Base-by-base conservation (phyloP, 169 alveolate genomes). In the Babesia caballi region DNA sequence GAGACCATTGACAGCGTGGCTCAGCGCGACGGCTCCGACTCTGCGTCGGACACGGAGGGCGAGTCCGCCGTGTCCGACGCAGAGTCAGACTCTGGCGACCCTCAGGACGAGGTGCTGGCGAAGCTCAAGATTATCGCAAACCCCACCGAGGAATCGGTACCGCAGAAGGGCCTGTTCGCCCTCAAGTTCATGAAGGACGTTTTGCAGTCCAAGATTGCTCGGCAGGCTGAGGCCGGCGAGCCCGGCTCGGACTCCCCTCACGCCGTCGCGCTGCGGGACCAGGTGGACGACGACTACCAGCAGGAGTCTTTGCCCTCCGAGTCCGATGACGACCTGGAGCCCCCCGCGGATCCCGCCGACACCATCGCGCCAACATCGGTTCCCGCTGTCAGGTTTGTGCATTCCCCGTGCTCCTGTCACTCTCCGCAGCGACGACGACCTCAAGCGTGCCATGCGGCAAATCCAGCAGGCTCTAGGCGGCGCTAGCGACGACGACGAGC, bases 81-180 rank as follows among this genome's bases (percentile, higher is more conserved):
- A 3, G 69, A 40, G 35, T 8, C 25, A 15, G 17, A 47, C 27
- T 19, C 58, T 15, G 73, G 19, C 9, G 60, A 63, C 27, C 73
- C 73, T n/a, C 19, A 63, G 11, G 73, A 63, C 30, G 73, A 63
- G 51, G 73, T 63, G 32, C 60, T 63, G 23, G 61, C 44, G 33
- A 77, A 77, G 46, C 60, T 77, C 28, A 51, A 77, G 19, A 60
- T 77, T 27, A 77, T 77, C 28, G 53, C 76, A 40, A 71, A 77
- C 46, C 76, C 85, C 14, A 15, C 27, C 19, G 88, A 66, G 15
- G 56, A 17, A 7, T 15, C 15, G 8, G 23, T 69, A 9, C 84
- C 82, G 11, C 28, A 54, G 28, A 77, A 77, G 66, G 85, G 85
- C 6, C 40, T 77, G 19, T 77, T 77, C 57, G 72, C 67, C 0